Conservation (phyloP, 257 asterid species). For the Schizonepeta tenuifolia region DNA sequence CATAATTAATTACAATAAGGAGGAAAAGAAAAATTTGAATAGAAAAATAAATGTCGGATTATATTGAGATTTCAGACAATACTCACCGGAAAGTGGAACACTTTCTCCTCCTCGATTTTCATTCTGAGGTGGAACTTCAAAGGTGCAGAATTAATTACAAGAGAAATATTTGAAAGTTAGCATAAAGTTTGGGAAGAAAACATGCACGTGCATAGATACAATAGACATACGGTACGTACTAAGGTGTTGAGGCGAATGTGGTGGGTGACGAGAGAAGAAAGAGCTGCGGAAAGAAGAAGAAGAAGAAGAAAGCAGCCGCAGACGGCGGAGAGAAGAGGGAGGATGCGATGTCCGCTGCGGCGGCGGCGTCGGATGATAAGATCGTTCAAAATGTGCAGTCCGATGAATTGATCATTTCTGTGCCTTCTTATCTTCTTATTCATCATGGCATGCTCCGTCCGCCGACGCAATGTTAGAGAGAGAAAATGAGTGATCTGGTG, state of each 20-base stretch:
- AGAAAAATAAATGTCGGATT: too few relatives aligned
- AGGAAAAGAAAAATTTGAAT: too few relatives aligned
- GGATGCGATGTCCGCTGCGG: conserved; percentile 37
- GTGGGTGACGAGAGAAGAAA: conserved; percentile 44
- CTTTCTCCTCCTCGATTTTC: too few relatives aligned
- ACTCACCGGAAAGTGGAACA: too few relatives aligned
- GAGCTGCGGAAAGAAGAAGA: conserved; percentile 42
- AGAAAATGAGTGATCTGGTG: neutral
- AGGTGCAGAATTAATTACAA: too few relatives aligned
- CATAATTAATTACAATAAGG: too few relatives aligned
- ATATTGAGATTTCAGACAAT: too few relatives aligned
- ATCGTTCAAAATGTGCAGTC: conserved; percentile 42
- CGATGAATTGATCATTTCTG: conserved; percentile 27
- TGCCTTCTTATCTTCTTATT: conserved; percentile 44
- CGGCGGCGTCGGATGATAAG: conserved; percentile 46
- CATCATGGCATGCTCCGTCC: conserved; percentile 29
- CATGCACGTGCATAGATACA: too few relatives aligned
- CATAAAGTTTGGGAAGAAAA: too few relatives aligned
- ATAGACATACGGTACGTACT: conserved; percentile 17
- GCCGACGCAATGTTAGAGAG: neutral
- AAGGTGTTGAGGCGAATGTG: conserved; percentile 24
- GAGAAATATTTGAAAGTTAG: too few relatives aligned
- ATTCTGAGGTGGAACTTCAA: too few relatives aligned
- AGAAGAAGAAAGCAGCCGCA: conserved; percentile 48
- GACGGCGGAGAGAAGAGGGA: conserved; percentile 48